Evolutionary conservation across 805 yeast species (phyloP).

Genomic region (Schwanniomyces polymorphus): DNA sequence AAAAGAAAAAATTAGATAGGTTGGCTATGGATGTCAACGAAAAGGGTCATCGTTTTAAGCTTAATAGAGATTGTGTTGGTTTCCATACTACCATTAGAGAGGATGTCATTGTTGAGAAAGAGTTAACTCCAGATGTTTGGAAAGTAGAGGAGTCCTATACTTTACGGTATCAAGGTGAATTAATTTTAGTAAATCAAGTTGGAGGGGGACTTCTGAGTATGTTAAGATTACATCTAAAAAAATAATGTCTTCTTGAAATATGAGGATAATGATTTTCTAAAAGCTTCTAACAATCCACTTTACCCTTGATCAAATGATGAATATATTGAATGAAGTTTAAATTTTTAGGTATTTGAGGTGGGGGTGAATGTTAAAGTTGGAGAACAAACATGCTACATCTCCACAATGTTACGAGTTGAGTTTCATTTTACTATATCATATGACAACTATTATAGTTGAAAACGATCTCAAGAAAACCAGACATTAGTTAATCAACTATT

Average conservation of each 20-base stretch:
- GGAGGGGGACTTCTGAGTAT: neutral
- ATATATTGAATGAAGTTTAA: too few species aligned
- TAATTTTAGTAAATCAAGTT: neutral
- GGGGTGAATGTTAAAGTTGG: neutral
- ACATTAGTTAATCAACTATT: neutral
- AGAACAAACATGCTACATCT: neutral
- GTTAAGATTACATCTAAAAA: neutral
- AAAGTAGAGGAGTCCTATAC: neutral
- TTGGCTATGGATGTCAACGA: constrained; percentile 1
- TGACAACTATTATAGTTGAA: neutral
- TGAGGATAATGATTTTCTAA: neutral
- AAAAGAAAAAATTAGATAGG: constrained; percentile 1
- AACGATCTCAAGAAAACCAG: neutral
- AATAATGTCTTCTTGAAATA: neutral
- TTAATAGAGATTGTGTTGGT: constrained; percentile 2
- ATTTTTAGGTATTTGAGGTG: neutral
- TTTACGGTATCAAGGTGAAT: constrained; percentile 1
- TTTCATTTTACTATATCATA: neutral
- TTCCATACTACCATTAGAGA: neutral
- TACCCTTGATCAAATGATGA: neutral
- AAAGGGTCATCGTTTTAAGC: constrained; percentile 1
- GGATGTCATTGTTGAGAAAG: neutral
- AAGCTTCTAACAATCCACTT: neutral
- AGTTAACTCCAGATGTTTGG: neutral
- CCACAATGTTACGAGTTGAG: neutral